Percentiles rank a stretch among this genome's conserved stretches.
Evolutionary conservation across 371 early-diverging fungal genomes (phyloP).

Genomic region (Haplosporangium sp.): DNA sequence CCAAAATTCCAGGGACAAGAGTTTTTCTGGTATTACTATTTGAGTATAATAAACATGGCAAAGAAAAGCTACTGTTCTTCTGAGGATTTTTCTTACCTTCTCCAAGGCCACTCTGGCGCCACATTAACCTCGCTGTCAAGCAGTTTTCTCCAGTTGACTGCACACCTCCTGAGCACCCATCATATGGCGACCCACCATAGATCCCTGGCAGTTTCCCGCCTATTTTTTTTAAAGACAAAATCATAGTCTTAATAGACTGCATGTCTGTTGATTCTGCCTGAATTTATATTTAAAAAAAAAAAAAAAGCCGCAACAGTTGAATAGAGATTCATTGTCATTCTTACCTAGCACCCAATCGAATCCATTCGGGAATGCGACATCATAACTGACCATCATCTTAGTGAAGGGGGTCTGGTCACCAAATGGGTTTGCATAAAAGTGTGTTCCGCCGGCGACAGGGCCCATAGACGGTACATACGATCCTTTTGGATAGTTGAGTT

Average conservation of each 20-base stretch:
- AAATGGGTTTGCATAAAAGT: conserved; percentile 61
- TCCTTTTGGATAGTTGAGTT: conserved; percentile 58
- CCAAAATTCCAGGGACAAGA: neutral
- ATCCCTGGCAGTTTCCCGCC: conserved; percentile 53
- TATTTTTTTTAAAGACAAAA: neutral
- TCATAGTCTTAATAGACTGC: no score
- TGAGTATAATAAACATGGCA: neutral
- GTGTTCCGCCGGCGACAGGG: conserved; percentile 55
- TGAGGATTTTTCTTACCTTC: conserved; percentile 48
- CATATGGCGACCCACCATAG: conserved; percentile 55
- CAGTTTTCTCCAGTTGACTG: conserved; percentile 60
- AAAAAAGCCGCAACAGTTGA: neutral
- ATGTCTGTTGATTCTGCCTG: no score
- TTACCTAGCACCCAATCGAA: conserved; percentile 67
- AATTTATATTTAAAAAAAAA: neutral
- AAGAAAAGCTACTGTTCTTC: neutral
- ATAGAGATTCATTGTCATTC: neutral
- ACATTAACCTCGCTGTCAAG: conserved; percentile 63
- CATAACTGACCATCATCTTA: conserved; percentile 61
- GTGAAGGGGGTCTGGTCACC: conserved; percentile 56
- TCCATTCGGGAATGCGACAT: conserved; percentile 63
- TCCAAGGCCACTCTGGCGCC: conserved; percentile 55
- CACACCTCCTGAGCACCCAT: conserved; percentile 63
- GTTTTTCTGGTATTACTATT: neutral
- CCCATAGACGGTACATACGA: conserved; percentile 59